phyloP scores from a whole-genome alignment of 352 stramenopile genomes.

The Phytophthora citrophthora region DNA sequence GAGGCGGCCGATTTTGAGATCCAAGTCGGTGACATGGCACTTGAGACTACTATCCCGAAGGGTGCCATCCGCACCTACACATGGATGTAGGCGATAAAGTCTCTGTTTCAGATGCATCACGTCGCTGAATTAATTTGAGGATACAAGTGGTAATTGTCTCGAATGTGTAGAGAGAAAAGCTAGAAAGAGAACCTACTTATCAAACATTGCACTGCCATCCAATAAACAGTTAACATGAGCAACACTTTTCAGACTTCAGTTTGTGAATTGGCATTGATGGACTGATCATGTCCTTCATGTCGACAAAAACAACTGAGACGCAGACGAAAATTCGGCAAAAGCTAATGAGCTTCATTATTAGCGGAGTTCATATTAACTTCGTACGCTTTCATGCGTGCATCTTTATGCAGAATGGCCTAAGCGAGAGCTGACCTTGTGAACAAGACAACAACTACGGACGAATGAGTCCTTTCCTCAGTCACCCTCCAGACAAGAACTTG shows the following conservation, averaged over 20 bases:
- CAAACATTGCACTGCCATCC: too few relatives aligned
- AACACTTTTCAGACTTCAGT: too few relatives aligned
- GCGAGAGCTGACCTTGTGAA: not conserved
- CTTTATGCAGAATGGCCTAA: not conserved
- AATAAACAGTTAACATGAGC: too few relatives aligned
- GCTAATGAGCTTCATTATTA: not conserved
- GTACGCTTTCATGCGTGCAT: not conserved
- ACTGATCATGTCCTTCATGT: too few relatives aligned
- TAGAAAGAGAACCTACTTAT: too few relatives aligned
- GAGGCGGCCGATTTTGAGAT: conserved; percentile 69
- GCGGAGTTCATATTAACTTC: not conserved
- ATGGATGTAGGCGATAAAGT: conserved; percentile 6
- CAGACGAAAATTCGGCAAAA: not conserved
- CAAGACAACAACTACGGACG: not conserved
- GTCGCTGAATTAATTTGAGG: too few relatives aligned
- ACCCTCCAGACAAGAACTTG: not conserved
- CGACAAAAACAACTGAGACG: too few relatives aligned
- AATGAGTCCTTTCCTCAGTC: not conserved
- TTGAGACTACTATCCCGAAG: conserved; percentile 54
- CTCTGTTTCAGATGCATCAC: too few relatives aligned
- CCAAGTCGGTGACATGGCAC: conserved; percentile 40
- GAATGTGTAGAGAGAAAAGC: too few relatives aligned
- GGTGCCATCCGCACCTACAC: conserved; percentile 64
- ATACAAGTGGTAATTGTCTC: too few relatives aligned
- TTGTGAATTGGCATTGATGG: too few relatives aligned